Evolutionary conservation across 495 filamentous ascomycete genomes (phyloP).

Genomic region (Aspergillus egyptiacus): DNA sequence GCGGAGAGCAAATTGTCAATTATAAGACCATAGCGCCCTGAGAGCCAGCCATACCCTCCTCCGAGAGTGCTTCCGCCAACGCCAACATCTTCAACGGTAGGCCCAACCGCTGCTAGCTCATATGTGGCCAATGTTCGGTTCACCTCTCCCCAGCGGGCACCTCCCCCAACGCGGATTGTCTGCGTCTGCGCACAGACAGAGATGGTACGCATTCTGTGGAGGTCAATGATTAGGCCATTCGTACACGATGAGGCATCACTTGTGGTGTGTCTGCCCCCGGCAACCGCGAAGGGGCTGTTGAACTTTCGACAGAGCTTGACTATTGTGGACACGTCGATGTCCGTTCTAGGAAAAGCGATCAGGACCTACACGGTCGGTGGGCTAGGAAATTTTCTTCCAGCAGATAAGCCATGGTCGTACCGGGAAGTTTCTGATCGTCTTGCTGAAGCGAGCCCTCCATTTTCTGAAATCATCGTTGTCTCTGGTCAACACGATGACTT

Average conservation of each 20-base stretch:
- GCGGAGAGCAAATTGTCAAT: slow-evolving; percentile 44
- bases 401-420: too few relatives aligned
- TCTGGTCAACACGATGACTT: too few relatives aligned
- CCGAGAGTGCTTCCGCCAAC: slow-evolving; percentile 48
- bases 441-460: too few relatives aligned
- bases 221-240: slow-evolving; percentile 45
- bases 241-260: slow-evolving; percentile 13
- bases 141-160: slow-evolving; percentile 46
- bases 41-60: slow-evolving; percentile 47
- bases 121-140: slow-evolving; percentile 37
- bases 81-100: slow-evolving; percentile 46
- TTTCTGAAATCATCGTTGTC: too few relatives aligned
- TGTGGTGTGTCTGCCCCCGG: slow-evolving; percentile 15
- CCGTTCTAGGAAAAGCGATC: neutral
- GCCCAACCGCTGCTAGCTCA: slow-evolving; percentile 46
- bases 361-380: neutral
- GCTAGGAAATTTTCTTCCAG: too few relatives aligned
- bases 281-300: slow-evolving; percentile 17
- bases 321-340: neutral
- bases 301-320: slow-evolving; percentile 1
- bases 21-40: slow-evolving; percentile 36
- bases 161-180: slow-evolving; percentile 43
- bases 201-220: slow-evolving; percentile 42
- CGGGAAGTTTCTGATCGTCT: too few relatives aligned
- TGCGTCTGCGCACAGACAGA: slow-evolving; percentile 36